Base-by-base conservation (phyloP, 192 early-diverging fungal species). In the Chytriomyces sp. region DNA sequence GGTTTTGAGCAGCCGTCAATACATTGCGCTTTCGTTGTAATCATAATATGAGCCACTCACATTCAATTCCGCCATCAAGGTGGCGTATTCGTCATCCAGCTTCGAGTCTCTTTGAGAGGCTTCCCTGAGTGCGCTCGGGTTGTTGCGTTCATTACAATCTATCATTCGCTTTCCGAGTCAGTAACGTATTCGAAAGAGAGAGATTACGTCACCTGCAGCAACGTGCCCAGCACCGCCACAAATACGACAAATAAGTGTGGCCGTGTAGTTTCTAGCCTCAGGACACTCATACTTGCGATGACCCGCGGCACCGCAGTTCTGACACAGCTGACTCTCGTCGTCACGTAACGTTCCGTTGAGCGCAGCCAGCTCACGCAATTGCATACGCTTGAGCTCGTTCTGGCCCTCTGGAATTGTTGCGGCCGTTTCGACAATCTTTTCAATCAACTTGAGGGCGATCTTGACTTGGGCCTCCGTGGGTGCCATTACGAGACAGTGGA, bases 281-380 rank as follows among this genome's bases (percentile, higher is more conserved):
- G 94, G 89, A 76, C 97, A 99, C 67, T 96, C 95, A 76, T 89
- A 98, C 52, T 86, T 84, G 57, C 92, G 91, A 82, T 99, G 97
- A 14, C 95, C 94, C 63, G 79, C 71, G 28, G 82, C 89, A 67
- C 97, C 97, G 77, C 97, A 99, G 79, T 98, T 98, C 57, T 86
- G 84, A 76, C 97, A 99, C 2, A 91, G 91, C 77, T 96, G 93
- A 59, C 90, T 91, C 80, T 96, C 95, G 73, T 98, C 96, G 68
- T 98, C 96, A 39, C 97, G 84, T 41, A 99, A 78, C 4, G 97
- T 99, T 66, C 97, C 97, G 77, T 99, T 99, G 49, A 99, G 80
- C 22, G 91, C 91, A 2, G 97, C 97, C 71, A 99, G 81, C 73
- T 96, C 94, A 58, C 97, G 89, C 68, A 99, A 78, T 80, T 99